Evolutionary conservation across 2,329 filamentous ascomycete species (phyloP).

Genomic region (Ophiostoma sp.): DNA sequence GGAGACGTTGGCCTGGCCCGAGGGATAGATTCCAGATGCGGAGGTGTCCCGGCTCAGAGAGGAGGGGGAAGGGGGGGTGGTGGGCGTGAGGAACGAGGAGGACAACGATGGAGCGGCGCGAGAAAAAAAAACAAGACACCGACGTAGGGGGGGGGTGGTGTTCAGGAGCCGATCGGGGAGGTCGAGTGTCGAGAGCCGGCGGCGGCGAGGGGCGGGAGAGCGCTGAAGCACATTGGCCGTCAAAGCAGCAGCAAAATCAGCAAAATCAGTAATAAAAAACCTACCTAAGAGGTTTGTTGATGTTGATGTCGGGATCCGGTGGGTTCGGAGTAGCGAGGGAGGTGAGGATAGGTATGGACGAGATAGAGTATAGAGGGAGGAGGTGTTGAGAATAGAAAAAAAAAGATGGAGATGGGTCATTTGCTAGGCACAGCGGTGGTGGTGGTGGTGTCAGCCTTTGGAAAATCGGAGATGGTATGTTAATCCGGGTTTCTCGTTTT

Average conservation of each 20-base stretch:
- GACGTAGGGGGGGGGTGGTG: background rate
- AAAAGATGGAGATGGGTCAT: constrained; percentile 21
- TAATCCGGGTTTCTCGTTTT: constrained; percentile 20
- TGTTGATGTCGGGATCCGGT: constrained; percentile 15
- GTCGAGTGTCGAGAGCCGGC: background rate
- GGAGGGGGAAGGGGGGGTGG: background rate
- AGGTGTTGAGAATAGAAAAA: constrained; percentile 15
- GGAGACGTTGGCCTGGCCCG: background rate
- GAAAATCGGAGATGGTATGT: constrained; percentile 22
- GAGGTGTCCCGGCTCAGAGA: background rate
- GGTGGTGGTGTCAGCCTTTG: constrained; percentile 18
- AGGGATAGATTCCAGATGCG: background rate
- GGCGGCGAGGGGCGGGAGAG: background rate
- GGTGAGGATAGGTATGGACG: constrained; percentile 16
- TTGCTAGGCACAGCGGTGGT: constrained; percentile 9
- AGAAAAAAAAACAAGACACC: background rate
- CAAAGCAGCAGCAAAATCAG: background rate
- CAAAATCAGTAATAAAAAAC: background rate
- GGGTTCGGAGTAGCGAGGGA: constrained; percentile 21
- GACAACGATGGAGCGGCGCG: background rate
- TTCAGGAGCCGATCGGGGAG: background rate
- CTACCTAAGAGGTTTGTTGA: constrained; percentile 16
- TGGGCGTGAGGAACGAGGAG: background rate
- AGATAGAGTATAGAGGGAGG: constrained; percentile 8
- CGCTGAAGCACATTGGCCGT: background rate